Evolutionary conservation across 2,329 filamentous ascomycete genomes (phyloP), one percentile per base, ranked within the genome.

Genomic region (Leptographium radiaticola): DNA sequence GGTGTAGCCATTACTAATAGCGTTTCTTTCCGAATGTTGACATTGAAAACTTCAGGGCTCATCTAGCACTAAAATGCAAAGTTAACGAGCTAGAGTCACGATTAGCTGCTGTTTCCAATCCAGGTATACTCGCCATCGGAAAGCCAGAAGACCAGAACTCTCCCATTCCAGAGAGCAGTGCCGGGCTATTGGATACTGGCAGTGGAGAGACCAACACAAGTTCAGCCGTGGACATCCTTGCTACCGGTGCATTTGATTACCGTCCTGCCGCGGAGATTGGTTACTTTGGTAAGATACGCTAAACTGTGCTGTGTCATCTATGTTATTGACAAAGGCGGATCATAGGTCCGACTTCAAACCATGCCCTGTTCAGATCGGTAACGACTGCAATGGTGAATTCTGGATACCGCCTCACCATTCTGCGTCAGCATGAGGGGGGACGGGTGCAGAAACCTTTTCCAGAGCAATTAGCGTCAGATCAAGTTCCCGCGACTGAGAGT

Each of bases 261-360:
- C 53, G 57, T 20, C 59, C 63, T 2, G 55, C 51, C 12, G 57
- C 54, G 1, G 61, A 64, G 36, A 65, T 64, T 54, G 61, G 57
- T n/a, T 58, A 60, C 38, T 60, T 60, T 55, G 57, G 58, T 57
- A 38, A 6, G 40, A 6, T 15, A 16, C 16, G 25, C 25, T 25
- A 25, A 25, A 25, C 25, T 25, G 5, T 25, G 25, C 25, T 25
- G 25, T 25, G 25, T 25, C 25, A 25, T 25, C 25, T 25, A 25
- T 15, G 20, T 16, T 18, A 16, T 20, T 50, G 12, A 36, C 38
- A 16, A 20, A 34, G 34, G 48, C 15, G 31, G 11, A 30, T 30
- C 16, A n/a, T 36, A 65, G 63, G 64, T 8, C 56, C 64, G 8
- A 65, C 59, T 38, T 64, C 64, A 10, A 66, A 66, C 40, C 64